These are phyloP conservation scores for Solanum okadae DNA, from an alignment of 257 asterid species.

Conservation along the genomic window DNA sequence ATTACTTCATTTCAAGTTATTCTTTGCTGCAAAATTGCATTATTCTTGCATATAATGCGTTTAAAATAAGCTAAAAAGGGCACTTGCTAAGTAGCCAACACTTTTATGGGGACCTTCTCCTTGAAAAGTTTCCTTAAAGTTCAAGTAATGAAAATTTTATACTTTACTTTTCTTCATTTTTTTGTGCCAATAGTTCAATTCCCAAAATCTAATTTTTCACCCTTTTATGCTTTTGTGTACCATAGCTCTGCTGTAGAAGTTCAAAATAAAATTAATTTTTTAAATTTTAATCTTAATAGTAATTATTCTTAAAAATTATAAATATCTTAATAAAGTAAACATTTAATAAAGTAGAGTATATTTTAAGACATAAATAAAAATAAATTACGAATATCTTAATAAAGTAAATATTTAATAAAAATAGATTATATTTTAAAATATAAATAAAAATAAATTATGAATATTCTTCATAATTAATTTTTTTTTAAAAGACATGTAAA, in stretches of 20 bases:
- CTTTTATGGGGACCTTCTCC: not conserved
- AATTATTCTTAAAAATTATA: not conserved
- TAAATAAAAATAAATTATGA: not conserved
- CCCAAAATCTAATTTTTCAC: not conserved
- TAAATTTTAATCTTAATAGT: not conserved
- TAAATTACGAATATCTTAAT: not conserved
- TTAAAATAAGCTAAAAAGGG: slow-evolving; percentile 5
- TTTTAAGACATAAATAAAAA: not conserved
- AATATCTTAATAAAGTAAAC: not conserved
- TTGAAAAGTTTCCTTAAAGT: slow-evolving; percentile 1
- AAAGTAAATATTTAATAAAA: not conserved
- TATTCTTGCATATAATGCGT: slow-evolving; percentile 6
- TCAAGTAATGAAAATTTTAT: not conserved
- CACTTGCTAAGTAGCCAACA: not conserved
- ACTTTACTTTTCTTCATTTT: not conserved
- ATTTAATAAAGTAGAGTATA: not conserved
- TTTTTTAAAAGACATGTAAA: not conserved
- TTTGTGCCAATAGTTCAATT: not conserved
- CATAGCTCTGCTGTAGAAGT: not conserved
- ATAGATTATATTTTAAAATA: not conserved
- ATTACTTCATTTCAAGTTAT: slow-evolving; percentile 21
- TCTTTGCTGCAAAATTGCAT: slow-evolving; percentile 17
- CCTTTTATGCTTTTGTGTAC: not conserved
- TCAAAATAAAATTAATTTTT: not conserved
- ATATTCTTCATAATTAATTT: not conserved